phyloP scores from a whole-genome alignment of 1,139 yeast genomes.

The Blastobotrys malaysiensis region DNA sequence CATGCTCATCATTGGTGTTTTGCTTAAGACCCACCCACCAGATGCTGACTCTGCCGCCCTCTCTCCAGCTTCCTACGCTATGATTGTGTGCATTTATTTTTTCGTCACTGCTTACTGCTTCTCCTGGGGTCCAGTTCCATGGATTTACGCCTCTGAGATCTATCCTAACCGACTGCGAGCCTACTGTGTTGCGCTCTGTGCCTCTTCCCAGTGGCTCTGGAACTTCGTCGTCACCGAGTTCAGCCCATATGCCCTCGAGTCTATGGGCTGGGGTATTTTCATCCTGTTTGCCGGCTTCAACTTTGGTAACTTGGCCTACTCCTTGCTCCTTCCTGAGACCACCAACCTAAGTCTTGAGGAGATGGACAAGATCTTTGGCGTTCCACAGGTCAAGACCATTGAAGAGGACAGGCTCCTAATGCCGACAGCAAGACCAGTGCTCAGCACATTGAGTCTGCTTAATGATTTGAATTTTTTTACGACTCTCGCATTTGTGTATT shows the following conservation, averaged over 20 bases:
- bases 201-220: slow-evolving; percentile 47
- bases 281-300: slow-evolving; percentile 19
- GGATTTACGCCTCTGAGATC: slow-evolving; percentile 49
- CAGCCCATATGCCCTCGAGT: slow-evolving; percentile 30
- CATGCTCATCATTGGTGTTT: slow-evolving; percentile 5
- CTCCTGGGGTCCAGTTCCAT: slow-evolving; percentile 39
- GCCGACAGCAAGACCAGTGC: not conserved
- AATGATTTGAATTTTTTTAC: too few species aligned
- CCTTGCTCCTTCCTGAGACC: slow-evolving; percentile 49
- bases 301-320: slow-evolving; percentile 39
- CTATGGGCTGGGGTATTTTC: slow-evolving; percentile 14
- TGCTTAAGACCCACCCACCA: slow-evolving; percentile 22
- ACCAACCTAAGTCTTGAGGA: slow-evolving; percentile 63
- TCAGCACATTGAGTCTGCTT: not conserved
- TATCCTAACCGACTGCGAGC: slow-evolving; percentile 45
- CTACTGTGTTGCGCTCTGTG: slow-evolving; percentile 48
- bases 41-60: slow-evolving; percentile 4
- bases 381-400: not conserved
- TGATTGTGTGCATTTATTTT: slow-evolving; percentile 24
- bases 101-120: slow-evolving; percentile 35
- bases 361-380: slow-evolving; percentile 50
- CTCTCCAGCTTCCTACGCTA: slow-evolving; percentile 10
- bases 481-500: too few species aligned
- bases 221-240: slow-evolving; percentile 31
- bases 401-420: not conserved